These are phyloP conservation scores for Elsinoe ampelina DNA, from an alignment of 2,329 filamentous ascomycete species.

Conservation along the genomic window DNA sequence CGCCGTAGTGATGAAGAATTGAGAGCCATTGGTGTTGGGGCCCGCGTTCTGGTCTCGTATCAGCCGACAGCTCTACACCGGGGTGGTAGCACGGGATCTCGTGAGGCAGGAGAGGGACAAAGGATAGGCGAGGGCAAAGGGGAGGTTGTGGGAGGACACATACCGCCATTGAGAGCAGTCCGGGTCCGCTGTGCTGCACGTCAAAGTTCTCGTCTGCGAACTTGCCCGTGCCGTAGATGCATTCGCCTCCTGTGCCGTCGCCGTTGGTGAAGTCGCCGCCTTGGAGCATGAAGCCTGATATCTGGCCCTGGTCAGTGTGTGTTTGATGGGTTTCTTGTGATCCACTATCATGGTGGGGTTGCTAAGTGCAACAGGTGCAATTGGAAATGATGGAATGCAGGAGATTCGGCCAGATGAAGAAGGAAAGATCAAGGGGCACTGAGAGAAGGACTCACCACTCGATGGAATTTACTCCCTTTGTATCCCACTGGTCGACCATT, in stretches of 20 bases:
- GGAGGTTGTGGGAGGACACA: conserved; percentile 28
- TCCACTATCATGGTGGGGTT: no score
- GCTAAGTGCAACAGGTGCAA: no score
- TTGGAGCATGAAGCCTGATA: conserved; percentile 95
- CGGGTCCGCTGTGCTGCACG: conserved; percentile 67
- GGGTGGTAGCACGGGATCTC: no score
- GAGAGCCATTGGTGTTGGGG: conserved; percentile 84
- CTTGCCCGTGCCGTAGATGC: conserved; percentile 72
- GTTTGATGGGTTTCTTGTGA: no score
- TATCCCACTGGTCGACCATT: conserved; percentile 77
- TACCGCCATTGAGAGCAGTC: conserved; percentile 88
- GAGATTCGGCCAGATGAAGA: no score
- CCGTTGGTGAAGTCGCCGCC: conserved; percentile 92
- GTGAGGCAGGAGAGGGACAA: no score
- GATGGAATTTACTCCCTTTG: conserved; percentile 89
- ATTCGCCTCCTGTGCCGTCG: conserved; percentile 74
- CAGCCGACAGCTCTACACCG: background rate
- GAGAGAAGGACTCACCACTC: conserved; percentile 56
- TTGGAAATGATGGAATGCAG: no score
- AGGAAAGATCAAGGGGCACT: no score
- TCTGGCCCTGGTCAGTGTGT: conserved; percentile 42
- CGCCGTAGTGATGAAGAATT: conserved; percentile 95
- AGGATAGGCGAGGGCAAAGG: background rate
- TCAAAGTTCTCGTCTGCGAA: conserved; percentile 89
- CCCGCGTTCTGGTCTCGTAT: conserved; percentile 61